phyloP scores from a whole-genome alignment of 1,284 basidiomycete genomes.

The Ustilago shanxiensis region DNA sequence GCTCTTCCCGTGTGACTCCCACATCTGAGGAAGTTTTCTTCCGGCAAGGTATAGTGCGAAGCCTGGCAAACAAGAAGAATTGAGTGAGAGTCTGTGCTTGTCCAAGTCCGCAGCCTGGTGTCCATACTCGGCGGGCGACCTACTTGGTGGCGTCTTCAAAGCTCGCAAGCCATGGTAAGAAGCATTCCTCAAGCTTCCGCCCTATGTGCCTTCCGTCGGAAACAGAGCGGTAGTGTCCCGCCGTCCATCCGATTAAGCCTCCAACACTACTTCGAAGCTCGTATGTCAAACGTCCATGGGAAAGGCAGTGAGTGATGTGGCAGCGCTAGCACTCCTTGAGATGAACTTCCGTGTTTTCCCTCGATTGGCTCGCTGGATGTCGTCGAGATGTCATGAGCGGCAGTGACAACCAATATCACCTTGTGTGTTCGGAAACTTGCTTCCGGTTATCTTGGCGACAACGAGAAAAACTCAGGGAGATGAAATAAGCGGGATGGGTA shows the following conservation, averaged over 20 bases:
- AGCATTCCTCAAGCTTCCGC: no score
- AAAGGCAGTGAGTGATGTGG: neutral
- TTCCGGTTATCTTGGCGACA: neutral
- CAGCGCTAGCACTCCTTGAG: neutral
- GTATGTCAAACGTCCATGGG: neutral
- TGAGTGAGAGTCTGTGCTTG: neutral
- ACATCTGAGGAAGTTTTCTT: neutral
- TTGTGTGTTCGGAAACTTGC: neutral
- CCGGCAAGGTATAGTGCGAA: neutral
- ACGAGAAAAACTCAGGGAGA: neutral
- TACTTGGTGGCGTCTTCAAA: no score
- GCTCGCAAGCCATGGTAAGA: no score
- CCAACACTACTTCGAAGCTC: neutral
- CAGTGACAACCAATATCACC: neutral
- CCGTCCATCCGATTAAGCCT: neutral
- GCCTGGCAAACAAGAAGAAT: neutral
- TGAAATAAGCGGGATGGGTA: neutral
- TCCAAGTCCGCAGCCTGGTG: neutral
- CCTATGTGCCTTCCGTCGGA: no score
- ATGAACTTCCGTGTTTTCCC: no score
- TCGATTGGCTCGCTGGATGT: neutral
- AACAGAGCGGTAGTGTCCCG: neutral
- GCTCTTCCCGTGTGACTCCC: neutral
- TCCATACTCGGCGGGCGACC: neutral
- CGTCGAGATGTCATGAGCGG: neutral